phyloP scores from a whole-genome alignment of 2,329 filamentous ascomycete species.

The Zymoseptoria brevis region DNA sequence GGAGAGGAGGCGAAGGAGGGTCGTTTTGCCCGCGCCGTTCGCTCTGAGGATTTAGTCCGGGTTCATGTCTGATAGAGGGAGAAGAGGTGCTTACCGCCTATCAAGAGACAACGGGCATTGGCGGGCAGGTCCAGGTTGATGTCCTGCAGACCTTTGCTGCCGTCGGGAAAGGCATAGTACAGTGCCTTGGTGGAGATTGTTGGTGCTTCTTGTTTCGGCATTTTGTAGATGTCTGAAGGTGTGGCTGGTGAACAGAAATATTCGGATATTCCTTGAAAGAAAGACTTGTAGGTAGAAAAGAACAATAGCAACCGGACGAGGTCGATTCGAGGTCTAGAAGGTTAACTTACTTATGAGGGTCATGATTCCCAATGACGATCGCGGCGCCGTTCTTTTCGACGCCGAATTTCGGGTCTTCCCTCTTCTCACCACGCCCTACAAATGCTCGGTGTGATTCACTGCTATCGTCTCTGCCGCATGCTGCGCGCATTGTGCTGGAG shows the following conservation, averaged over 20 bases:
- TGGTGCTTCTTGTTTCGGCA: slow-evolving; percentile 34
- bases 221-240: slow-evolving; percentile 5
- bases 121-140: slow-evolving; percentile 70
- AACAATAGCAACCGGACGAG: not conserved
- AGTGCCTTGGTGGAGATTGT: slow-evolving; percentile 68
- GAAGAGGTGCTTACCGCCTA: slow-evolving; percentile 55
- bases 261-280: not conserved
- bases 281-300: not conserved
- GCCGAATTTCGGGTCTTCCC: slow-evolving; percentile 1
- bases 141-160: slow-evolving; percentile 66
- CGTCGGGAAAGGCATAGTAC: slow-evolving; percentile 83
- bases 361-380: not conserved
- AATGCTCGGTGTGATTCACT: not conserved
- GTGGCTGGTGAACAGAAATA: not conserved
- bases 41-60: slow-evolving; percentile 41
- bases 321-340: not conserved
- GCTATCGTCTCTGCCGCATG: not conserved
- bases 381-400: not conserved
- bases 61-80: slow-evolving; percentile 8
- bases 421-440: not conserved
- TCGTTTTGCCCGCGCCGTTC: slow-evolving; percentile 96
- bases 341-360: slow-evolving; percentile 7
- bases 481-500: slow-evolving; percentile 4
- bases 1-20: slow-evolving; percentile 83
- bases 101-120: slow-evolving; percentile 78